These are phyloP conservation scores for Pharnaceum exiguum DNA, from an alignment of 148 eudicot species.

Conservation along the genomic window DNA sequence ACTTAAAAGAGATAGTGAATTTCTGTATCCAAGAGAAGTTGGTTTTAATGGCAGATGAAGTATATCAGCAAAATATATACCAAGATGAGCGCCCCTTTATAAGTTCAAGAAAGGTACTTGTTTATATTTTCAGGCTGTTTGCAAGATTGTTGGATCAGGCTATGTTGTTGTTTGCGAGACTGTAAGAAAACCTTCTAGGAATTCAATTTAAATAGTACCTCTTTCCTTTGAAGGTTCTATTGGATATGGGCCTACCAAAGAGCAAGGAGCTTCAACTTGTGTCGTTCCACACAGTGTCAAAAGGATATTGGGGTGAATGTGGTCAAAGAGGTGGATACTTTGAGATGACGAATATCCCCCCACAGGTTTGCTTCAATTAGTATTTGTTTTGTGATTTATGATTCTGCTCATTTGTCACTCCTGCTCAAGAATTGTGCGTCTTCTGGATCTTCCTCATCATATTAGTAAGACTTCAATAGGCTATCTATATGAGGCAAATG, in stretches of 20 bases:
- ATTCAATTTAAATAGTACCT: conserved; percentile 2
- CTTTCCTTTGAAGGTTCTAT: conserved; percentile 47
- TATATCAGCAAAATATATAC: conserved; percentile 94
- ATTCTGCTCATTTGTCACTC: not conserved
- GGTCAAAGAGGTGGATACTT: conserved; percentile 97
- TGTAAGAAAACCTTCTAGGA: not conserved
- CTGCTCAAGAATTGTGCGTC: not conserved
- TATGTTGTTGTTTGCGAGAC: not conserved
- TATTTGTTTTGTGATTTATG: not conserved
- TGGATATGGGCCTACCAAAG: conserved; percentile 83
- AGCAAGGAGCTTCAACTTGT: conserved; percentile 90
- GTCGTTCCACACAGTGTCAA: conserved; percentile 95
- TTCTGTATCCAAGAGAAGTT: conserved; percentile 78
- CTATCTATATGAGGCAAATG: too few relatives aligned
- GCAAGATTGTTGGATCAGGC: not conserved
- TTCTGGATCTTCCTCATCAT: too few relatives aligned
- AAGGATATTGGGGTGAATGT: conserved; percentile 97
- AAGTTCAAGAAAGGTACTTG: conserved; percentile 81
- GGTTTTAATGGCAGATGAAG: conserved; percentile 92
- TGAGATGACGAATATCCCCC: conserved; percentile 95
- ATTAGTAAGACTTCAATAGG: too few relatives aligned
- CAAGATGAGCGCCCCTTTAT: conserved; percentile 96
- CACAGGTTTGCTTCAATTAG: conserved; percentile 44
- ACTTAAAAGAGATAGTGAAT: conserved; percentile 62
- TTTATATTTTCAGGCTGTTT: not conserved